Evolutionary conservation across 441 rosid species (phyloP).

Genomic region (Capsella rubella): DNA sequence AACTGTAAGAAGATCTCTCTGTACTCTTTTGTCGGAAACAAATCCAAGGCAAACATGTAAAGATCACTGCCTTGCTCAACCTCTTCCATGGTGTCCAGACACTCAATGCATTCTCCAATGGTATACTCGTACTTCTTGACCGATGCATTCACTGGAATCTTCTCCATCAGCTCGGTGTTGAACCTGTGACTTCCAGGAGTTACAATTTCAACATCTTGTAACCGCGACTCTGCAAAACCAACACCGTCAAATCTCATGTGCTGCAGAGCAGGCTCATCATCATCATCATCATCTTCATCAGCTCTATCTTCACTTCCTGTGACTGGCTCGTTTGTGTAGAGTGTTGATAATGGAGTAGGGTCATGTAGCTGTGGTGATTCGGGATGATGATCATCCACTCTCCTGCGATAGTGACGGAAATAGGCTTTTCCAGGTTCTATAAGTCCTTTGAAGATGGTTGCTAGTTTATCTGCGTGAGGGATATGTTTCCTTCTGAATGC

Average conservation of each 20-base stretch:
- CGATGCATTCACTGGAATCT: constrained; percentile 36
- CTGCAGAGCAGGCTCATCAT: constrained; percentile 16
- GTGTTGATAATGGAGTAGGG: constrained; percentile 43
- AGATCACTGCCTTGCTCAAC: constrained; percentile 56
- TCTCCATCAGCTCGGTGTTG: constrained; percentile 21
- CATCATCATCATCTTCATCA: constrained; percentile 1
- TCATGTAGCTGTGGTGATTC: constrained; percentile 43
- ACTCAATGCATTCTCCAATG: constrained; percentile 55
- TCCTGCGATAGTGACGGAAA: constrained; percentile 42
- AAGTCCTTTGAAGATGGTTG: constrained; percentile 47
- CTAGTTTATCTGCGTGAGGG: constrained; percentile 50
- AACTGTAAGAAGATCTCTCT: constrained; percentile 59
- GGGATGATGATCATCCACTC: constrained; percentile 30
- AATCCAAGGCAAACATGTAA: constrained; percentile 56
- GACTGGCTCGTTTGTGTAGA: constrained; percentile 43
- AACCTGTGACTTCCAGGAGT: constrained; percentile 26
- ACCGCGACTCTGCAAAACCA: constrained; percentile 45
- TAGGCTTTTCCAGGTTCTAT: constrained; percentile 44
- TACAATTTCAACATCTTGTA: constrained; percentile 40
- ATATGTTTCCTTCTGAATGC: constrained; percentile 48
- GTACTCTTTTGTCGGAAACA: constrained; percentile 52
- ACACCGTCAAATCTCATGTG: constrained; percentile 19
- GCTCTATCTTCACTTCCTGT: constrained; percentile 35
- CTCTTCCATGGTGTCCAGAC: constrained; percentile 59
- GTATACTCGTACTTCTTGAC: constrained; percentile 40